These are phyloP conservation scores for Emericellopsis cladophorae DNA, from an alignment of 2,329 filamentous ascomycete genomes.

Conservation along the genomic window DNA sequence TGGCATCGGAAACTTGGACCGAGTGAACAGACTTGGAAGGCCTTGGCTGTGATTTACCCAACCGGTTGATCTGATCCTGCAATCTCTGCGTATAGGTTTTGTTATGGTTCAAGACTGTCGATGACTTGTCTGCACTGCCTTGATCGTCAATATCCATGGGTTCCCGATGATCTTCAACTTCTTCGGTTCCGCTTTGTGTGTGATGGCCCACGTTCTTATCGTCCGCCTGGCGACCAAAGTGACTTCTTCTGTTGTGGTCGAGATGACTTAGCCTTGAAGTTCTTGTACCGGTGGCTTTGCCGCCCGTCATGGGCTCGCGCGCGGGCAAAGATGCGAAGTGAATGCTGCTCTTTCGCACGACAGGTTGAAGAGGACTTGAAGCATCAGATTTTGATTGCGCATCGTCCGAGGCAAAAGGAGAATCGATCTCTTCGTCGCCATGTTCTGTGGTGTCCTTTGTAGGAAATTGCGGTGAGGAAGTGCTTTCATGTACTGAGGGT, in stretches of 20 bases:
- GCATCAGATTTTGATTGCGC: slow-evolving; percentile 51
- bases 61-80: slow-evolving; percentile 79
- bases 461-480: background rate
- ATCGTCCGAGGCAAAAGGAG: slow-evolving; percentile 22
- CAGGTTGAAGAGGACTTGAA: slow-evolving; percentile 62
- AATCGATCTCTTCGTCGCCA: too few relatives aligned
- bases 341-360: slow-evolving; percentile 85
- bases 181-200: slow-evolving; percentile 22
- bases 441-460: background rate
- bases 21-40: slow-evolving; percentile 32
- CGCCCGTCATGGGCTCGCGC: slow-evolving; percentile 71
- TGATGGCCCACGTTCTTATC: slow-evolving; percentile 55
- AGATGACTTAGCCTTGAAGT: slow-evolving; percentile 67
- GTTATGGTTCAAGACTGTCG: slow-evolving; percentile 40
- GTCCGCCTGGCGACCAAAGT: slow-evolving; percentile 60
- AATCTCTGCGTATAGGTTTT: slow-evolving; percentile 90
- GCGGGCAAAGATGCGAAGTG: slow-evolving; percentile 90
- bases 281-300: slow-evolving; percentile 69
- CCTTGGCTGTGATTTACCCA: slow-evolving; percentile 44
- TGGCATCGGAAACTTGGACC: slow-evolving; percentile 10
- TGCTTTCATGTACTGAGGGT: background rate
- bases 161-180: slow-evolving; percentile 23
- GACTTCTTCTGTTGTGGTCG: slow-evolving; percentile 59
- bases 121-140: slow-evolving; percentile 28
- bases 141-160: slow-evolving; percentile 39